Evolutionary conservation across 208 protist genomes (phyloP), one percentile per base, ranked within the genome.

Genomic region (Trypanosoma melophagium): DNA sequence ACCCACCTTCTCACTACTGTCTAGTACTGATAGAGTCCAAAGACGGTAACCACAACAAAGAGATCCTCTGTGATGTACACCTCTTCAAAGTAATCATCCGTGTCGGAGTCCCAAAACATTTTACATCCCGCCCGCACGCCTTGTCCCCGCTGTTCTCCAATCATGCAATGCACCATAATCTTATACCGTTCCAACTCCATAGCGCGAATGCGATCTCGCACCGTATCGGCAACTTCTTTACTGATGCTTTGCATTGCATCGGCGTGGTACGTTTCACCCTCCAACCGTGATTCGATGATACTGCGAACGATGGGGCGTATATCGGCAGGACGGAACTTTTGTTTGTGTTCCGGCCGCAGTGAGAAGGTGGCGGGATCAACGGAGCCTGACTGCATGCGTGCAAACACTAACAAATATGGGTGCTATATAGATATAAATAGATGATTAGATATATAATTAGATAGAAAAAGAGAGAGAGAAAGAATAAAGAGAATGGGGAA

Each of bases 31-130:
- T 98, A 98, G 3, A 98, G 66, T 10, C 90, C 94, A 77, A 96
- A 98, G 3, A 97, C 91, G 2, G 94, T 97, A 7, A 96, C 92
- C 9, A 95, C 77, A n/a, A 86, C 90, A 73, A 96, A 98, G 28
- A 98, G 74, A 53, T 92, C 67, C 24, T 90, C 80, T 64, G 71
- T 96, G 44, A 97, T 84, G 72, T 95, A 98, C 21, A 96, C 88
- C 69, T 98, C 89, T 69, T 96, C 87, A 42, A 96, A 82, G 71
- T 96, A 97, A 64, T 90, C 91, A 78, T 98, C 95, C n/a, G 93
- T 96, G 79, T 98, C 95, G 0, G 89, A 92, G 80, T 98, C 95
- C 93, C 95, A 98, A 69, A 98, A 98, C 89, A 96, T 97, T 66
- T 96, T 95, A 75, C 92, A 97, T 1, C 95, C 95, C 25, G 94